Conservation (phyloP, 768 basidiomycete genomes). For the Cystofilobasidium capitatum region DNA sequence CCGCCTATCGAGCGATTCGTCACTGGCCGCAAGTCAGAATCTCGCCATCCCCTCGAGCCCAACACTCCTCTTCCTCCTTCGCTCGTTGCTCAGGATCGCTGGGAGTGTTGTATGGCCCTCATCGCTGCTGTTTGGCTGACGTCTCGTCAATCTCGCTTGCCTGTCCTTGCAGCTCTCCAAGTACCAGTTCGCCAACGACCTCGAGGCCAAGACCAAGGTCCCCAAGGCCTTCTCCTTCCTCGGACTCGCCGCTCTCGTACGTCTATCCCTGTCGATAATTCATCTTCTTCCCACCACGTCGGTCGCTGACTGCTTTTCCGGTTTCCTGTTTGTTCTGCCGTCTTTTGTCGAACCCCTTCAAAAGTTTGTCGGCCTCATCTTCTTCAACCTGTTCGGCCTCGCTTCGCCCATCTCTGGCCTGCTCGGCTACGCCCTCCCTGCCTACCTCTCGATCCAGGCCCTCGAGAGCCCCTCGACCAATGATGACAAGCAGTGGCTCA, state of each 20-base stretch:
- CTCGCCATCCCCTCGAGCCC: slow-evolving; percentile 3
- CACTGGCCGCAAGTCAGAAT: too few relatives aligned
- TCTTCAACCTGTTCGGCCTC: slow-evolving; percentile 51
- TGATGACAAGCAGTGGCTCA: slow-evolving; percentile 32
- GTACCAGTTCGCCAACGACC: slow-evolving; percentile 62
- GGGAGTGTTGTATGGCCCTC: not conserved
- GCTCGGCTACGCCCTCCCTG: slow-evolving; percentile 77
- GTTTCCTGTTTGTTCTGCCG: slow-evolving; percentile 45
- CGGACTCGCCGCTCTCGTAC: slow-evolving; percentile 51
- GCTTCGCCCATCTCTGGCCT: slow-evolving; percentile 68
- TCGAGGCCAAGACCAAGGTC: slow-evolving; percentile 78
- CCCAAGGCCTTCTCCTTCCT: slow-evolving; percentile 87
- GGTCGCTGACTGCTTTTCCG: slow-evolving; percentile 43
- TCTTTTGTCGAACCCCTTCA: not conserved
- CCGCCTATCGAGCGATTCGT: not conserved
- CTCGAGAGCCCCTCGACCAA: slow-evolving; percentile 69
- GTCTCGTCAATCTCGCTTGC: not conserved
- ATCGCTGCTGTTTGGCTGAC: not conserved
- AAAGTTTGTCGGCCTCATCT: slow-evolving; percentile 39
- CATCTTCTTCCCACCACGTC: too few relatives aligned
- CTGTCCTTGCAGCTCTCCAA: slow-evolving; percentile 49
- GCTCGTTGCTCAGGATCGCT: not conserved
- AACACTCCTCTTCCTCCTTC: not conserved
- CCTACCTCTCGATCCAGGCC: slow-evolving; percentile 89
- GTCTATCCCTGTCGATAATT: not conserved